Base-by-base conservation (phyloP, 306 rosid species). In the Senna siamea region DNA sequence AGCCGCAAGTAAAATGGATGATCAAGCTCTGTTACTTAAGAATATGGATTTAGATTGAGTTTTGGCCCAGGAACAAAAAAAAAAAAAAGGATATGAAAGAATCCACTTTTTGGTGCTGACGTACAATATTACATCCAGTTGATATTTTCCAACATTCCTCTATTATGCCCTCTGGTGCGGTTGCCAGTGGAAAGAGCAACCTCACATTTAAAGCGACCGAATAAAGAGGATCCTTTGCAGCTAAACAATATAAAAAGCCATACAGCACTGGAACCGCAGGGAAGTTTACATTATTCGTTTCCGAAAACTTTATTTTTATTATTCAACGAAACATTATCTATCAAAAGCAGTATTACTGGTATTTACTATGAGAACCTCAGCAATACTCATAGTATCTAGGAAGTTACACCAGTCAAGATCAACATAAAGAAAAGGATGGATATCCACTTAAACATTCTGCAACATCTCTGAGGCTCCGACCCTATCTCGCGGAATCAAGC, bases 401-500 rank as follows among this genome's bases (percentile, higher is more conserved):
- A 37, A 66, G 50, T 61, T 69, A 75, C 73, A 35, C 15, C 54
- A 35, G 37, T 63, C 26, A 5, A 44, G 35, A 52, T 28, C 40
- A 20, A 44, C 41, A 41, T 5, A 5, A 32, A 54, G 32, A 52
- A 32, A 28, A 19, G 7, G 38, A 14, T 59, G 35, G 26, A 12
- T 38, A 22, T 54, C 62, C 23, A 20, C 48, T 79, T 32, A 60
- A 17, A 52, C 83, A 67, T 0, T 71, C 65, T 0, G 51, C 41
- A 43, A 68, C 32, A 44, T 68, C 55, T 58, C 66, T 37, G 51
- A 68, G 48, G 73, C 69, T 20, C 84, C 84, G 53, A 80, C 84
- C 63, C 84, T 69, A 14, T 80, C 84, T 18, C 84, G 80, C 15
- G 84, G 84, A 69, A 80, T 80, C 67, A 80, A 62, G 50, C 84